phyloP scores from a whole-genome alignment of 306 rosid genomes.

The Astragalus membranaceus region DNA sequence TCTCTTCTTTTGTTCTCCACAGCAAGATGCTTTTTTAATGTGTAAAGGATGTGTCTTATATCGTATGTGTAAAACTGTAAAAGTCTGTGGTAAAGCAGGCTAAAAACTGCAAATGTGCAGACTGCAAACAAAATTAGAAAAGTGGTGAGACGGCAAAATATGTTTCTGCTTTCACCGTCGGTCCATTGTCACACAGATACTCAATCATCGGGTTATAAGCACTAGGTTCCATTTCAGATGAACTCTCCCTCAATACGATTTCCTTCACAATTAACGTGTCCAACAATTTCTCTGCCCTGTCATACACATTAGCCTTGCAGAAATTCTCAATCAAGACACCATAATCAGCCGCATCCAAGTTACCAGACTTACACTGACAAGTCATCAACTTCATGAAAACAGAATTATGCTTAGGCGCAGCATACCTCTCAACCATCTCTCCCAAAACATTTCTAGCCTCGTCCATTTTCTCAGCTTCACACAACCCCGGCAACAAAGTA shows the following conservation, averaged over 20 bases:
- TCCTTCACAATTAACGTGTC: slow-evolving; percentile 78
- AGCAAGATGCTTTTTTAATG: too few species aligned
- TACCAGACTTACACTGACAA: slow-evolving; percentile 58
- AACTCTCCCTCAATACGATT: slow-evolving; percentile 49
- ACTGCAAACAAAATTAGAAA: too few species aligned
- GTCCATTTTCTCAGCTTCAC: slow-evolving; percentile 52
- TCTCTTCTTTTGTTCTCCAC: too few species aligned
- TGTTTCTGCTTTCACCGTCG: slow-evolving; percentile 62
- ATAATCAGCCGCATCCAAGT: slow-evolving; percentile 79
- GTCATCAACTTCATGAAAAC: slow-evolving; percentile 46
- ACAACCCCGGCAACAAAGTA: slow-evolving; percentile 66
- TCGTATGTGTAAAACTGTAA: too few species aligned
- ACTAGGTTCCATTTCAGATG: slow-evolving; percentile 59
- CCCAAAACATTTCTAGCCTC: slow-evolving; percentile 47
- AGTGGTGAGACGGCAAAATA: too few species aligned
- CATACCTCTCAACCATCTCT: slow-evolving; percentile 65
- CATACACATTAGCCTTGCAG: slow-evolving; percentile 60
- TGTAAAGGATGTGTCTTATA: too few species aligned
- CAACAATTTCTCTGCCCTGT: slow-evolving; percentile 55
- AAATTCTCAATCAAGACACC: slow-evolving; percentile 69
- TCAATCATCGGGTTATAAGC: slow-evolving; percentile 67
- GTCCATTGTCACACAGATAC: slow-evolving; percentile 61
- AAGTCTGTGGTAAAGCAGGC: too few species aligned
- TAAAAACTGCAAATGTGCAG: too few species aligned
- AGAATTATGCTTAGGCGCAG: slow-evolving; percentile 67